Conservation (phyloP, 352 stramenopile genomes). For the Phytopythium sindhum region DNA sequence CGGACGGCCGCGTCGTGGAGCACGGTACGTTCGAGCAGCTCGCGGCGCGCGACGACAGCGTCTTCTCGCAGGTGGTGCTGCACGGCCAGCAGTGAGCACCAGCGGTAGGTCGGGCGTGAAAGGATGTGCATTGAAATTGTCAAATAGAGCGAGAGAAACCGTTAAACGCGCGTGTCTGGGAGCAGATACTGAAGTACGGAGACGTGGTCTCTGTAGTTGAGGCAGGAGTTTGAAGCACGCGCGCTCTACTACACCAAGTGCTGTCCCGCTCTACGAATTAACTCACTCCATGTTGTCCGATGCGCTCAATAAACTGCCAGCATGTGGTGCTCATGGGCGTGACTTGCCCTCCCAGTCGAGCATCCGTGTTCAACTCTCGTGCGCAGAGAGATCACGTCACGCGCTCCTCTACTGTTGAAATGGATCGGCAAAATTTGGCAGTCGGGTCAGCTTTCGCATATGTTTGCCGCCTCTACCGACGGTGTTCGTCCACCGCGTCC, state of each 20-base stretch:
- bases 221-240: background rate
- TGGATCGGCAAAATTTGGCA: background rate
- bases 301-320: too few species aligned
- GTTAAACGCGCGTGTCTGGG: background rate
- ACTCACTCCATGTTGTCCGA: too few species aligned
- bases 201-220: too few species aligned
- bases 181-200: too few species aligned
- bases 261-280: background rate
- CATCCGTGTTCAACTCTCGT: background rate
- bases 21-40: conserved; percentile 72
- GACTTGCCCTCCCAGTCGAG: too few species aligned
- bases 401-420: background rate
- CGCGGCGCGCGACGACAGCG: conserved; percentile 50
- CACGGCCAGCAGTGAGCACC: conserved; percentile 49
- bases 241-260: background rate
- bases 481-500: too few species aligned
- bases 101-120: background rate
- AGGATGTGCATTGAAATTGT: background rate
- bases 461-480: too few species aligned
- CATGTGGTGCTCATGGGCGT: too few species aligned
- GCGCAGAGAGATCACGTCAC: background rate
- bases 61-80: conserved; percentile 76
- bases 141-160: conserved; percentile 4
- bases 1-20: conserved; percentile 84
- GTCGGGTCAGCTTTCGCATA: background rate